phyloP scores from a whole-genome alignment of 2,329 filamentous ascomycete species.

The Plectosphaerella sp. region DNA sequence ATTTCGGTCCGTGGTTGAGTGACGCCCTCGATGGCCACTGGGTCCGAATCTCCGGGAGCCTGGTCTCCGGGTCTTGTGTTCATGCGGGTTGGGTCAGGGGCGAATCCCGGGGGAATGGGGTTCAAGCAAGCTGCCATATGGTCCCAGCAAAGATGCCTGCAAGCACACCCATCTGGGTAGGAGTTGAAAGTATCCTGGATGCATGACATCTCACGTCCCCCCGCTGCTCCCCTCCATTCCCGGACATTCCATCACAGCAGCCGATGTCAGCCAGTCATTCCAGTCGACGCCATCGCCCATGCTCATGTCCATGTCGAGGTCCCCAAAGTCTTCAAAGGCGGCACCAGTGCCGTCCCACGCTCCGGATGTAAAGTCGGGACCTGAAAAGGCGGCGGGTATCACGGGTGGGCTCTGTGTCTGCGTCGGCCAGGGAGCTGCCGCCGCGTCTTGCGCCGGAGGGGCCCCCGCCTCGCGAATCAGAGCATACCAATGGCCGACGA shows the following conservation, averaged over 20 bases:
- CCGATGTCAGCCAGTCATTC: slow-evolving; percentile 29
- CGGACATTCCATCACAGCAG: slow-evolving; percentile 19
- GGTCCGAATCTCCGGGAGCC: too few species aligned
- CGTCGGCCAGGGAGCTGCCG: neutral
- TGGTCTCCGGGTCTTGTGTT: too few species aligned
- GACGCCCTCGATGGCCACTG: too few species aligned
- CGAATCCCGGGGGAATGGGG: too few species aligned
- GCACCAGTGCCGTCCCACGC: slow-evolving; percentile 26
- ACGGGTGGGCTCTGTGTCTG: neutral
- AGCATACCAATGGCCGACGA: slow-evolving; percentile 25
- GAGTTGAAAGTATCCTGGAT: too few species aligned
- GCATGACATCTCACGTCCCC: too few species aligned
- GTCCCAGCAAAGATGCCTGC: too few species aligned
- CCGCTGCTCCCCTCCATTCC: neutral
- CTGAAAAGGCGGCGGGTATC: slow-evolving; percentile 2
- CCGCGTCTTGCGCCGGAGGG: neutral
- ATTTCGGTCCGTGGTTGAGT: too few species aligned
- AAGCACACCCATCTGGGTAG: too few species aligned
- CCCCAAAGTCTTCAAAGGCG: slow-evolving; percentile 15
- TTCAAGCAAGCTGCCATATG: too few species aligned
- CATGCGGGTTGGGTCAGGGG: too few species aligned
- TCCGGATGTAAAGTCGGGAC: slow-evolving; percentile 20
- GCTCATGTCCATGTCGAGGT: slow-evolving; percentile 21
- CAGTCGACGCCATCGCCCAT: slow-evolving; percentile 26
- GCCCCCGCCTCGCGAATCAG: slow-evolving; percentile 14